phyloP scores from a whole-genome alignment of 495 filamentous ascomycete species.

The Neurospora sp. region DNA sequence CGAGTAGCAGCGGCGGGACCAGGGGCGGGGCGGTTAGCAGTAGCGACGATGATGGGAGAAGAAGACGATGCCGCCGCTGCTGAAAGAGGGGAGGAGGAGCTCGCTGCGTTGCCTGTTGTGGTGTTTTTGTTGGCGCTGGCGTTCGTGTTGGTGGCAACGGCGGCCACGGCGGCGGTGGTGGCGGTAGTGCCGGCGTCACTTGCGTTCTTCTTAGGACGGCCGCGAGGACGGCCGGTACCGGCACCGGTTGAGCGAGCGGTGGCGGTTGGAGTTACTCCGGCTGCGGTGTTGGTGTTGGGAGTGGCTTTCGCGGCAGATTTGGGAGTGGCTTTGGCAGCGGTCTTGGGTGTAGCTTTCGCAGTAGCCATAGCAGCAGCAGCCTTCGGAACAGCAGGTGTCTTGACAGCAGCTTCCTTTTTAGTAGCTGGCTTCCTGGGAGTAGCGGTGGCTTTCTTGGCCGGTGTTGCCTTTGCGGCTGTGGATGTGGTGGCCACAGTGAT shows the following conservation, averaged over 20 bases:
- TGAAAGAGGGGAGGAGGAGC: not conserved
- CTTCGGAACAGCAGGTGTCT: not conserved
- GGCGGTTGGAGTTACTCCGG: not conserved
- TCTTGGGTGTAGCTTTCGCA: not conserved
- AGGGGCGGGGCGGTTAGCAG: not conserved
- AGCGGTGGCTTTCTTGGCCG: not conserved
- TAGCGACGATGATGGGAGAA: not conserved
- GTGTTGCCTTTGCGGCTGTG: not conserved
- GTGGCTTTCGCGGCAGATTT: not conserved
- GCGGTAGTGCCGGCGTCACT: not conserved
- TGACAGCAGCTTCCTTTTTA: not conserved
- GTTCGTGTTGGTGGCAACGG: too few relatives aligned
- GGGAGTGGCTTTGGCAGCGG: not conserved
- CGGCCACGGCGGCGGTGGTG: not conserved
- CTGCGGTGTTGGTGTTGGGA: not conserved
- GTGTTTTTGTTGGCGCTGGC: too few relatives aligned
- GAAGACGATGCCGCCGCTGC: not conserved
- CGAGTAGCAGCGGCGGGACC: not conserved
- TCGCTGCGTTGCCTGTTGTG: not conserved
- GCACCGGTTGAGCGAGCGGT: not conserved
- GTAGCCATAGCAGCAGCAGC: not conserved
- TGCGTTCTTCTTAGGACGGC: not conserved
- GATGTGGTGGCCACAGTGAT: not conserved
- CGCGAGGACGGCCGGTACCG: not conserved
- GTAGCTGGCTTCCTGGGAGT: not conserved